Evolutionary conservation across 306 rosid genomes (phyloP).

Genomic region (Chamaecrista fasciculata): DNA sequence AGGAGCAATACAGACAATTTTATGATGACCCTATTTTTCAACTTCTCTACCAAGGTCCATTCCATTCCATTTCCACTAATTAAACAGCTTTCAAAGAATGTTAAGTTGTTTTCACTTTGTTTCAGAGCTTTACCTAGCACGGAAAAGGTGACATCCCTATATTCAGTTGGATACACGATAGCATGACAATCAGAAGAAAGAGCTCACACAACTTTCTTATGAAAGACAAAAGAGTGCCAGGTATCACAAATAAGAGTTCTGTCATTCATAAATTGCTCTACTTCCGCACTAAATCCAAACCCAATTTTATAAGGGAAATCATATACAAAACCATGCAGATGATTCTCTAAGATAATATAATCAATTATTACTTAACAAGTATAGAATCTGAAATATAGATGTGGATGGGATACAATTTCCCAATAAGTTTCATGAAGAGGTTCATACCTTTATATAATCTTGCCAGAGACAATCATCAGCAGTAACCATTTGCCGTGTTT

Average conservation of each 20-base stretch:
- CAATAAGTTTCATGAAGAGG: constrained; percentile 7
- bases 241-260: not conserved
- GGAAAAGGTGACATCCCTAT: not conserved
- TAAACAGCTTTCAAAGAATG: not conserved
- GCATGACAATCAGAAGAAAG: not conserved
- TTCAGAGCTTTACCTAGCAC: constrained; percentile 3
- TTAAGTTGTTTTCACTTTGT: not conserved
- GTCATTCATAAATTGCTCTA: not conserved
- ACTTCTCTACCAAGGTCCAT: not conserved
- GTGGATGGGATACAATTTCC: not conserved
- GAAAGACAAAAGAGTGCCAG: constrained; percentile 11
- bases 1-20: not conserved
- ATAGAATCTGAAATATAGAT: not conserved
- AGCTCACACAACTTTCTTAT: not conserved
- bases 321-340: constrained; percentile 7
- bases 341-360: not conserved
- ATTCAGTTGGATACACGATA: not conserved
- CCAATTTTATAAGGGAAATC: not conserved
- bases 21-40: not conserved
- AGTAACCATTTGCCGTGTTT: constrained; percentile 67
- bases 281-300: constrained; percentile 14
- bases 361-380: not conserved
- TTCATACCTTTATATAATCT: constrained; percentile 62
- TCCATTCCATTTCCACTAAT: constrained; percentile 2
- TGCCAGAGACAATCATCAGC: constrained; percentile 80